Conservation (phyloP, 306 rosid species). For the Castanospermum australe region DNA sequence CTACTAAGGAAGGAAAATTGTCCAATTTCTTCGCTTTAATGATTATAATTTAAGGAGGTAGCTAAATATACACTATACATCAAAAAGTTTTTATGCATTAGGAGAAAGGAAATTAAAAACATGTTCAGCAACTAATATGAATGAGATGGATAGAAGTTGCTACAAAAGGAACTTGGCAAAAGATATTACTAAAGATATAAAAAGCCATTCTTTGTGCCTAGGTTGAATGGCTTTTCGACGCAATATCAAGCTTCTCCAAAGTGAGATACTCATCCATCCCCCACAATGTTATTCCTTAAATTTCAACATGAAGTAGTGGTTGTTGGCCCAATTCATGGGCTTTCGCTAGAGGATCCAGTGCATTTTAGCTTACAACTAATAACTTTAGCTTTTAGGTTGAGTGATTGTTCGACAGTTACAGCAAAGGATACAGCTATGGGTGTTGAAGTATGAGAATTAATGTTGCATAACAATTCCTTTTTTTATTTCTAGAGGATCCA, state of each 20-base stretch:
- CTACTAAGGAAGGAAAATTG: conserved; percentile 18
- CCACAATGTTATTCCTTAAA: background rate
- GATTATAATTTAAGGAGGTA: background rate
- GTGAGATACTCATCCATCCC: background rate
- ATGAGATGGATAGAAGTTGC: conserved; percentile 1
- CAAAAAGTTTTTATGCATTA: background rate
- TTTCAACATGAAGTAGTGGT: background rate
- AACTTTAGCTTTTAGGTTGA: background rate
- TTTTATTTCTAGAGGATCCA: too few relatives aligned
- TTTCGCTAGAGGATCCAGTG: background rate
- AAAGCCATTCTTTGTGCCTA: background rate
- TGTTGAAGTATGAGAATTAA: background rate
- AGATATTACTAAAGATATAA: background rate
- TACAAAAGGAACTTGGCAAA: background rate
- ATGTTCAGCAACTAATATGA: conserved; percentile 8
- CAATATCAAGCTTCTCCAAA: conserved; percentile 1
- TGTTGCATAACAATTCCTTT: background rate
- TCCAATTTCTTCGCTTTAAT: conserved; percentile 5
- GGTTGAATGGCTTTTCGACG: background rate
- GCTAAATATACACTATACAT: background rate
- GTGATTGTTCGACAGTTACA: conserved; percentile 1
- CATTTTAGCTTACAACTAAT: background rate
- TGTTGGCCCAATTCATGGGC: conserved; percentile 6
- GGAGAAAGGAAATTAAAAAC: background rate
- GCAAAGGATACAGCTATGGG: background rate